A percentile compares a stretch with the other conserved stretches of the same genome.
phyloP scores from a whole-genome alignment of 2,329 filamentous ascomycete species.

The Cercospora sp. region DNA sequence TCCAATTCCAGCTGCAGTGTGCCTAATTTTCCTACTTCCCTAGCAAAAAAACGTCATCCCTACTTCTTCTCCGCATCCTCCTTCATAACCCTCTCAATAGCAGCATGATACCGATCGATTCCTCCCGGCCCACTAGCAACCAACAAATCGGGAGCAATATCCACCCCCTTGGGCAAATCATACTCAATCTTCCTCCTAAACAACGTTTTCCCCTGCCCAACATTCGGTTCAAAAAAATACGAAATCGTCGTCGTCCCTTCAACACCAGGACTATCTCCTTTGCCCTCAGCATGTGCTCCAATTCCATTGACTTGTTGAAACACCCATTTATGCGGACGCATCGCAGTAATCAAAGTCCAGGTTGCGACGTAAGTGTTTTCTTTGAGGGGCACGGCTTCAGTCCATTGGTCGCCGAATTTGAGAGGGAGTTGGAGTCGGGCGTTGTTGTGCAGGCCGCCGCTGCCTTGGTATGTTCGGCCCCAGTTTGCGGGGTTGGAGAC shows the following conservation, averaged over 20 bases:
- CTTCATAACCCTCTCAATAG: not conserved
- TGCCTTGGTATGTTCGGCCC: constrained; percentile 1
- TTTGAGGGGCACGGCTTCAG: not conserved
- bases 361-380: not conserved
- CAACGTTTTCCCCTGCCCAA: not conserved
- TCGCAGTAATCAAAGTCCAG: not conserved
- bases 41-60: no score
- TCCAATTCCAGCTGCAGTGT: no score
- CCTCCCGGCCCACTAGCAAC: not conserved
- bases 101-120: not conserved
- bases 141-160: not conserved
- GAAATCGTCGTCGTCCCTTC: not conserved
- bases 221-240: not conserved
- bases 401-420: not conserved
- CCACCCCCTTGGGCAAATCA: not conserved
- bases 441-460: not conserved
- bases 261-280: not conserved
- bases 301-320: not conserved
- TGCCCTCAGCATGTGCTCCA: not conserved
- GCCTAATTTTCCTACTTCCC: no score
- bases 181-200: not conserved
- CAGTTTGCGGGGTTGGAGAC: constrained; percentile 6
- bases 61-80: not conserved
- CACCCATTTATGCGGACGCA: not conserved
- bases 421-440: not conserved